These are phyloP conservation scores for Heterobasidion irregulare DNA, from an alignment of 1,284 basidiomycete species.

Conservation along the genomic window DNA sequence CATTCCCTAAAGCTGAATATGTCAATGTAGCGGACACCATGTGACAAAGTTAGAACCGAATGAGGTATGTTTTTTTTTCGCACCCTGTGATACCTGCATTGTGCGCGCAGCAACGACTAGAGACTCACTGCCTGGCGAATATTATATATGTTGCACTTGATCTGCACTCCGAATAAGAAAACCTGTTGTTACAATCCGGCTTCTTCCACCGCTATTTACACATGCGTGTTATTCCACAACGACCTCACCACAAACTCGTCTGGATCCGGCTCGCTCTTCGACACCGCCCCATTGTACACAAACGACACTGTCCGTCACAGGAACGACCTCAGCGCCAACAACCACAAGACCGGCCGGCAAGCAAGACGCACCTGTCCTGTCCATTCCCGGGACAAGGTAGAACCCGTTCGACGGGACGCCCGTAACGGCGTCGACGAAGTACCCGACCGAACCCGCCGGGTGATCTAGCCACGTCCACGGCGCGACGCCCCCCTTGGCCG, in stretches of 20 bases:
- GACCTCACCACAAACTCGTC: conserved; percentile 45
- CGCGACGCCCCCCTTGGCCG: conserved; percentile 44
- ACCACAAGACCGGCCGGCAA: not conserved
- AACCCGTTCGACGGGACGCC: conserved; percentile 40
- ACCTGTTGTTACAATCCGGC: not conserved
- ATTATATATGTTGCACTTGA: not conserved
- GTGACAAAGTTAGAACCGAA: too few relatives aligned
- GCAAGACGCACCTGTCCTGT: conserved; percentile 33
- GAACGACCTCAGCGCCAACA: not conserved
- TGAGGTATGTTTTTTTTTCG: too few relatives aligned
- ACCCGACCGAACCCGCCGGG: conserved; percentile 42
- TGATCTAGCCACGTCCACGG: conserved; percentile 56
- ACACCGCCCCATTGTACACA: conserved; percentile 29
- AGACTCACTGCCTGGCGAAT: too few relatives aligned
- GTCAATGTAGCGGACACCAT: too few relatives aligned
- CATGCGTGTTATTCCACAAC: conserved; percentile 49
- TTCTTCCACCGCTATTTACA: not conserved
- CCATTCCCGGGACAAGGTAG: conserved; percentile 42
- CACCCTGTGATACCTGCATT: too few relatives aligned
- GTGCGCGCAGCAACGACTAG: too few relatives aligned
- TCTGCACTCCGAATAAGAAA: not conserved
- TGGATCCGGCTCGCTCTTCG: conserved; percentile 24
- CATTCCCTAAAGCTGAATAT: too few relatives aligned
- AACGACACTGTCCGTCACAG: conserved; percentile 31
- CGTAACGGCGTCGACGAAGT: conserved; percentile 38